Conservation (phyloP, 1,284 basidiomycete species). For the Megacollybia platyphylla region DNA sequence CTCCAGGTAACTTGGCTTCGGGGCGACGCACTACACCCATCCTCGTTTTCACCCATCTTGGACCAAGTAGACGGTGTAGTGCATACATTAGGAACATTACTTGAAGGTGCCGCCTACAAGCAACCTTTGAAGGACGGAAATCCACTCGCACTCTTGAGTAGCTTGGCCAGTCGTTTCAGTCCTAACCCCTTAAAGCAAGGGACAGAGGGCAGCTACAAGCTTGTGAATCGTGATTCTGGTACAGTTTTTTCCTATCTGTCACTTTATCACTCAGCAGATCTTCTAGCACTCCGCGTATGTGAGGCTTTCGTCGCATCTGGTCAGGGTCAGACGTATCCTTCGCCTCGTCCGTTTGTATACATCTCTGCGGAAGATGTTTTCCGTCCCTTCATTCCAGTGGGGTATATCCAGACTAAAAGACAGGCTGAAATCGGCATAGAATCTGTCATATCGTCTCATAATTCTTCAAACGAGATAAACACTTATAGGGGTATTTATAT, state of each 20-base stretch:
- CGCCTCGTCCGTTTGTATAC: constrained; percentile 73
- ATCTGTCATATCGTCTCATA: constrained; percentile 23
- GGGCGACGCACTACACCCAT: constrained; percentile 69
- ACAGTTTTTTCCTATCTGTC: constrained; percentile 14
- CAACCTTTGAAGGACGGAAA: constrained; percentile 46
- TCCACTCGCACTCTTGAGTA: constrained; percentile 37
- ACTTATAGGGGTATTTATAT: constrained; percentile 61
- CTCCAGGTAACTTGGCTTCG: constrained; percentile 71
- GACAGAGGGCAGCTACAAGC: constrained; percentile 48
- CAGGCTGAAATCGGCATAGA: constrained; percentile 72
- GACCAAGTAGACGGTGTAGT: constrained; percentile 67
- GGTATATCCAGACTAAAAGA: constrained; percentile 86
- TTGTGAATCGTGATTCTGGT: constrained; percentile 88
- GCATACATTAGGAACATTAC: constrained; percentile 88
- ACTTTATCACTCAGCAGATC: constrained; percentile 3
- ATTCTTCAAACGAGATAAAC: constrained; percentile 12
- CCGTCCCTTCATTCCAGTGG: constrained; percentile 71
- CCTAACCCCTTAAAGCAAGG: constrained; percentile 50
- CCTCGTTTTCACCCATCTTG: constrained; percentile 62
- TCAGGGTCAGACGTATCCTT: constrained; percentile 16
- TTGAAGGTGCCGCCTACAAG: constrained; percentile 83
- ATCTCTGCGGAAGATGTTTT: constrained; percentile 92
- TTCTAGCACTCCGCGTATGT: constrained; percentile 59
- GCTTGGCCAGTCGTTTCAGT: constrained; percentile 24
- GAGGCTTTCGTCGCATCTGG: constrained; percentile 51